Evolutionary conservation across 2,329 filamentous ascomycete genomes (phyloP), one percentile per base, ranked within the genome.

Genomic region (Hymenoscyphus scutula): DNA sequence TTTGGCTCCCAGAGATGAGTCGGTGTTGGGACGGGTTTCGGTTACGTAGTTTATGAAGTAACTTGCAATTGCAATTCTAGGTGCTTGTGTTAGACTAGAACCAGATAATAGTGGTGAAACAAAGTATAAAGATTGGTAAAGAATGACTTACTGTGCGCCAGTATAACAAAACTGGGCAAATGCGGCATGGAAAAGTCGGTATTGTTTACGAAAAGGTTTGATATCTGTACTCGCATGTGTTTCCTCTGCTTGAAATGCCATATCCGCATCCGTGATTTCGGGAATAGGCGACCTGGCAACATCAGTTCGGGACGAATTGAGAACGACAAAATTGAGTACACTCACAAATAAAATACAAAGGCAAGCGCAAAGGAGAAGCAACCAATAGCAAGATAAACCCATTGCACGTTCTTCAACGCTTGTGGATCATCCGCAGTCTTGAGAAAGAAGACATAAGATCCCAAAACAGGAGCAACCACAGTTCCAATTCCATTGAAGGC

Each of bases 1-100:
- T 58, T 80, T 79, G 5, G 82, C 77, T 13, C 75, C 79, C 0
- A 73, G 68, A 3, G 77, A 38, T 70, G 23, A 29, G 15, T 30
- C 5, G 89, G 83, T 1, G 82, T 89, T 1, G 79, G 75, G 0
- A 84, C 71, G 56, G 79, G 78, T 87, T 66, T 89, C 84, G 25
- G 78, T 81, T n/a, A 82, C 81, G 71, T 89, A 90, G 77, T 91
- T 91, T 79, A 91, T 90, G 75, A 91, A 91, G 75, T 89, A 90
- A 38, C 75, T 75, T 1, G 86, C 86, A 61, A 88, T 84, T 61
- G 82, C 84, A 37, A 88, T 79, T 72, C 56, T 58, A 29, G 23
- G 8, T 93, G 90, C 0, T 89, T 32, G 6, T 19, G 17, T 48
- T 48, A 32, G 37, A 3, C 8, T 5, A 5, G n/a, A 32, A 17